Base-by-base conservation (phyloP, 129 eudicot species). In the Chrysanthemum seticuspe region DNA sequence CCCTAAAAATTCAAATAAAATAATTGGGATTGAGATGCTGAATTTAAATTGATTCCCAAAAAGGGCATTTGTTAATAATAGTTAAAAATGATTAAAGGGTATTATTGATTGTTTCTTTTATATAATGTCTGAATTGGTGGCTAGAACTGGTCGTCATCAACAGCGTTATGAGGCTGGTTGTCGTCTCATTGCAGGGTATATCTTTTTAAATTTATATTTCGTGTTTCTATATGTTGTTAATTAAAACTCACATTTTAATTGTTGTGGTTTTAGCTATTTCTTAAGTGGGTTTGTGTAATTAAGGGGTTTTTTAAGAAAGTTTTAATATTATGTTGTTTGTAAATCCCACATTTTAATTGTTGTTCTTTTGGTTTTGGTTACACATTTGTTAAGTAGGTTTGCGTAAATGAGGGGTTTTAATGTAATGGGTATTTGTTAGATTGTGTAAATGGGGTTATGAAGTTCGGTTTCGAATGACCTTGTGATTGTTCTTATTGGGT, bases 71-170 rank as follows among this genome's bases (percentile, higher is more conserved):
- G 63, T 7, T 44, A n/a, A 34, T 29, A 62, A 57, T 16, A 29
- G 65, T 23, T 29, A 58, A 63, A 58, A 53, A 70, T 75, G 79
- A 80, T 70, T 27, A 80, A 80, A 68, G 80, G 79, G 71, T 60
- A 23, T 36, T 70, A 16, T 62, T 40, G 29, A 16, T 51, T 18
- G 65, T 14, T 27, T 48, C 58, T 3, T 68, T 55, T 74, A 58
- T 61, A 74, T 73, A 80, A 91, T 91, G 97, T 91, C 95, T 78
- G 95, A 82, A 78, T 88, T 91, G 89, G 97, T 91, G 83, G 97
- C 97, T 67, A 89, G 97, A 65, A 88, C 97, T 75, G 97, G 97
- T 68, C 95, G 97, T 84, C 97, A 83, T 80, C 97, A 85, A 74
- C 95, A 91, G 74, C 95, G 95, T 19, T 91, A 91, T 76, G 86